phyloP scores from a whole-genome alignment of 2,329 filamentous ascomycete genomes.

The Neopestalotiopsis sp. region DNA sequence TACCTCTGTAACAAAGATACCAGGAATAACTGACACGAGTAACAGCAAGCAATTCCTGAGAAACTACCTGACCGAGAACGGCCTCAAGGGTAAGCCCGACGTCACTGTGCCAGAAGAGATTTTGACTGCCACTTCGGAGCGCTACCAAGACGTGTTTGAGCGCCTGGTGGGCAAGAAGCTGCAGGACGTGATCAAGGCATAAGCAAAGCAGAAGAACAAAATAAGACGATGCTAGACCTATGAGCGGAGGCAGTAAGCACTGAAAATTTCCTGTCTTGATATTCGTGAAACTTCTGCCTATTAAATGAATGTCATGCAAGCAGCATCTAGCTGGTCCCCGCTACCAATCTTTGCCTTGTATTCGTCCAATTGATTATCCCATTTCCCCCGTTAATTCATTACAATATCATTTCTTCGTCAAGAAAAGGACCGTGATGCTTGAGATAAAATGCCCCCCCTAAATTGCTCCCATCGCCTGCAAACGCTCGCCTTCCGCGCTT shows the following conservation, averaged over 20 bases:
- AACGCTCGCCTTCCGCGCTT: no score
- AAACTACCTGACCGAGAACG: constrained; percentile 78
- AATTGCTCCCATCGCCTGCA: no score
- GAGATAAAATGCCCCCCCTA: no score
- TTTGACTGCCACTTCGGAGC: constrained; percentile 69
- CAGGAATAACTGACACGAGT: background rate
- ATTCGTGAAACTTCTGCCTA: background rate
- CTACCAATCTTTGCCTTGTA: background rate
- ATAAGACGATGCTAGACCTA: background rate
- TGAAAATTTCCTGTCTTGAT: background rate
- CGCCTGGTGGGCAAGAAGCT: constrained; percentile 19
- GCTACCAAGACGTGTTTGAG: constrained; percentile 69
- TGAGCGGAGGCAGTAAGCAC: background rate
- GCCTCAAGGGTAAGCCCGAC: constrained; percentile 76
- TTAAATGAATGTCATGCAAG: background rate
- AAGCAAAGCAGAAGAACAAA: background rate
- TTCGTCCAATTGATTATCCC: background rate
- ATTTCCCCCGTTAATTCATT: background rate
- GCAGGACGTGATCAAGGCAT: constrained; percentile 19
- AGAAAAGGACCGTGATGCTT: background rate
- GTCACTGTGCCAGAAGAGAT: constrained; percentile 78
- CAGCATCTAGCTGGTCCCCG: background rate
- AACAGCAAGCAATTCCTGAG: constrained; percentile 82
- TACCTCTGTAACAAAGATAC: background rate
- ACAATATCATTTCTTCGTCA: background rate